Evolutionary conservation across 192 early-diverging fungal species (phyloP), one percentile per base, ranked within the genome.

Genomic region (Irineochytrium annulatum): DNA sequence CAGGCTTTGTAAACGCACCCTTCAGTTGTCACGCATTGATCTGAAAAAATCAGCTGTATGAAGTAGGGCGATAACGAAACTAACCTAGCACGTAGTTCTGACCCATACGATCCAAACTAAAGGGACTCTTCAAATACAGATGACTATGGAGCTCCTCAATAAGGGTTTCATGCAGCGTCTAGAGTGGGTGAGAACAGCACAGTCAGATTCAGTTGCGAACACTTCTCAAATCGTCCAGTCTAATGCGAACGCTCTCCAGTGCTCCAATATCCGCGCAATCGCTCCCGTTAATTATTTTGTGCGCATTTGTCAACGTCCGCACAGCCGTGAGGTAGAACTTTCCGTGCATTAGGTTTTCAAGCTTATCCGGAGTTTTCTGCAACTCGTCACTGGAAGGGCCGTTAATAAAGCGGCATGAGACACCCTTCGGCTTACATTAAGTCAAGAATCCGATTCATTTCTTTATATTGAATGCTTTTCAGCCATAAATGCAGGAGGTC

Each of bases 401-500:
- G 31, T 2, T 28, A 26, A n/a, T 35, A 27, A 43, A 20, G 26
- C 13, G 44, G 17, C 17, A 26, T 29, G 44, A 11, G n/a, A 64
- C 17, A 22, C 60, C n/a, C 35, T 54, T 28, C 19, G 16, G 48
- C 68, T 35, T 59, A 73, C 68, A 83, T 76, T 2, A 59, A 44
- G 43, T 85, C 83, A 26, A 85, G 45, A 28, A 85, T 83, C n/a
- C 71, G 52, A 8, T 54, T 69, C 66, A 85, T 85, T 45, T 85
- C 83, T 54, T 83, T 83, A 59, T 70, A 77, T 53, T 83, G 76
- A 34, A 85, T 71, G 43, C 72, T 73, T 57, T 82, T 79, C 29
- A 76, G 45, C 80, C 80, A 85, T n/a, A 83, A 63, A 52, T 81
- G 78, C 32, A 85, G 58, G 44, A 85, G 62, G 62, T 85, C 83